Conservation (phyloP, 345 rosid species). For the Luvunga scandens region DNA sequence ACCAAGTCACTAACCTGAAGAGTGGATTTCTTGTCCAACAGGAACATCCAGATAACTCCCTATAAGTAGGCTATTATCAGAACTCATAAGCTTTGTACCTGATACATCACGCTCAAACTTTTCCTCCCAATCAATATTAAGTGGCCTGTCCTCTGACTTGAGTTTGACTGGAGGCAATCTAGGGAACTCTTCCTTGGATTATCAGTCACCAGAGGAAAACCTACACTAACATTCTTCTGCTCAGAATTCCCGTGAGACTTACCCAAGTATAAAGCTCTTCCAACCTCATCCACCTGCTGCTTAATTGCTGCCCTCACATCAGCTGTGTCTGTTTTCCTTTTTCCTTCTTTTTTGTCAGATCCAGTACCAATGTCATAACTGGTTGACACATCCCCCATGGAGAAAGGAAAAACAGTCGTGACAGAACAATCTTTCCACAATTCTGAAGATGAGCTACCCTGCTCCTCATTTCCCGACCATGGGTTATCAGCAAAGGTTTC, state of each 20-base stretch:
- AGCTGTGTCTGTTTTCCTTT: conserved; percentile 48
- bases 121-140: conserved; percentile 77
- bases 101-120: conserved; percentile 71
- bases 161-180: conserved; percentile 96
- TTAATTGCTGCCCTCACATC: conserved; percentile 64
- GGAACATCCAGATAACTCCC: conserved; percentile 96
- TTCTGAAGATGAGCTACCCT: conserved; percentile 43
- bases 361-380: conserved; percentile 32
- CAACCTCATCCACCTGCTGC: conserved; percentile 90
- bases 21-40: conserved; percentile 83
- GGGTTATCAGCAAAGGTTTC: conserved; percentile 37
- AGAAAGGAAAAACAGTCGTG: conserved; percentile 67
- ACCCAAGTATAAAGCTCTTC: conserved; percentile 70
- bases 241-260: conserved; percentile 56
- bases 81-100: conserved; percentile 47
- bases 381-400: conserved; percentile 53
- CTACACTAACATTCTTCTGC: conserved; percentile 43
- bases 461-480: conserved; percentile 50
- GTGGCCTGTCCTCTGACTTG: conserved; percentile 83
- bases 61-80: conserved; percentile 65
- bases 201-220: conserved; percentile 57
- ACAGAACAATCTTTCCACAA: conserved; percentile 74
- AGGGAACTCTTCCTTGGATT: conserved; percentile 80
- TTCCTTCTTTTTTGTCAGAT: conserved; percentile 65
- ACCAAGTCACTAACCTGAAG: conserved; percentile 67